Conservation (phyloP, 1,284 basidiomycete genomes). For the Cerioporus squamosus region DNA sequence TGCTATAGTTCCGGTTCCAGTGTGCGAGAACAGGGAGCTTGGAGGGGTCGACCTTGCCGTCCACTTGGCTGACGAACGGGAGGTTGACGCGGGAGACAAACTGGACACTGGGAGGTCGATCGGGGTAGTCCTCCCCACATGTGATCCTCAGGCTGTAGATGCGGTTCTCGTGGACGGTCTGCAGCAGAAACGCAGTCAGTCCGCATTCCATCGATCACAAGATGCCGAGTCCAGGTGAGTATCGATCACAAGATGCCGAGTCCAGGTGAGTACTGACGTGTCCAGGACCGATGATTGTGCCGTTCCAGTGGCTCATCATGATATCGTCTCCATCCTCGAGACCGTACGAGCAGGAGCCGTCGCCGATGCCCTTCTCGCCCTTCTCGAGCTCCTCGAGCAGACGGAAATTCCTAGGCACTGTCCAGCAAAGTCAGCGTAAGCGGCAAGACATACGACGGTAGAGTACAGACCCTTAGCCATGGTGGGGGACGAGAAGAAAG, state of each 20-base stretch:
- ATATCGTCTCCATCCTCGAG: constrained; percentile 92
- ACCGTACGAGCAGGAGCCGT: constrained; percentile 96
- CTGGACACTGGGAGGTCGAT: constrained; percentile 75
- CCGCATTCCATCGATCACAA: constrained; percentile 25
- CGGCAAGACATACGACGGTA: neutral
- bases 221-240: neutral
- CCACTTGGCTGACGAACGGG: constrained; percentile 84
- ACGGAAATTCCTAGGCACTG: constrained; percentile 96
- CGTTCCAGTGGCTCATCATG: constrained; percentile 98
- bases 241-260: constrained; percentile 50
- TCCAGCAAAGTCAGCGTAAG: neutral
- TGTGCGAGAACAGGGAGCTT: constrained; percentile 73
- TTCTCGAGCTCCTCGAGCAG: constrained; percentile 98
- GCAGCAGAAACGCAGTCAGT: constrained; percentile 12
- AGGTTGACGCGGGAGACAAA: constrained; percentile 94
- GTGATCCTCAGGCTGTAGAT: constrained; percentile 96
- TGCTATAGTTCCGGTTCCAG: constrained; percentile 79
- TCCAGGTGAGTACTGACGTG: constrained; percentile 66
- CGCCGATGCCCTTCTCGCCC: constrained; percentile 99
- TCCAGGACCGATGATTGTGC: constrained; percentile 97
- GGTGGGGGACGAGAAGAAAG: constrained; percentile 19
- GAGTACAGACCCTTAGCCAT: constrained; percentile 64
- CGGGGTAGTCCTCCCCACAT: constrained; percentile 87
- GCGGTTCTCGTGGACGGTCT: constrained; percentile 98
- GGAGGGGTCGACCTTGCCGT: constrained; percentile 78